Conservation (phyloP, 257 asterid genomes). For the Solanum lignicaule region DNA sequence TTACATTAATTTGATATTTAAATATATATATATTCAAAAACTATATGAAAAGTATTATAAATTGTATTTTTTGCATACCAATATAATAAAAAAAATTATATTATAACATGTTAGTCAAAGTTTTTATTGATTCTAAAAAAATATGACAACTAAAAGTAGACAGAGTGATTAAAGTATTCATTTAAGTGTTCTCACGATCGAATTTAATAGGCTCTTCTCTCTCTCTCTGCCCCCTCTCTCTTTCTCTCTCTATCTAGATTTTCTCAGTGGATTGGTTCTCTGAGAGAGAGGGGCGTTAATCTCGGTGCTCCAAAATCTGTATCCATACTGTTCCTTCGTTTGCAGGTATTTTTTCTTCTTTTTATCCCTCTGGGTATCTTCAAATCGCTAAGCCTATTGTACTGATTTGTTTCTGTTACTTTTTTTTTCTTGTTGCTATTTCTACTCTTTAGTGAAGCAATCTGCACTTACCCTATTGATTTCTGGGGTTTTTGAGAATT, state of each 20-base stretch:
- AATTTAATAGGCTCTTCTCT: not conserved
- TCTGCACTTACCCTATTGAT: not conserved
- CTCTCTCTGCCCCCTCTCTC: not conserved
- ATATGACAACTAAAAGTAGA: fast-evolving
- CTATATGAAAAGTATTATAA: no score
- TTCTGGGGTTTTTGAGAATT: not conserved
- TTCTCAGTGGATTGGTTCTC: not conserved
- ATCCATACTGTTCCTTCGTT: not conserved
- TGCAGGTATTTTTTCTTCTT: not conserved
- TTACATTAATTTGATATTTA: no score
- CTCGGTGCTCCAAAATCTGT: not conserved
- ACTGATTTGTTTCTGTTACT: not conserved
- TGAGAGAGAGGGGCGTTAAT: not conserved
- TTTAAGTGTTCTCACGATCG: not conserved
- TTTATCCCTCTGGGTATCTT: not conserved
- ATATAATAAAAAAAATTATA: no score
- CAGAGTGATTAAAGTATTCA: not conserved
- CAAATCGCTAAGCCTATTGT: not conserved
- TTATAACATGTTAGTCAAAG: no score
- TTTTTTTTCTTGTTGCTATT: not conserved
- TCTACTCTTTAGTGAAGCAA: not conserved
- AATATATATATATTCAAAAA: no score
- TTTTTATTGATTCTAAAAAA: no score
- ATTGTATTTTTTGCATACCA: no score
- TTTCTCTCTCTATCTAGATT: not conserved